Conservation (phyloP, 2,329 filamentous ascomycete species). For the Chalara sp. region DNA sequence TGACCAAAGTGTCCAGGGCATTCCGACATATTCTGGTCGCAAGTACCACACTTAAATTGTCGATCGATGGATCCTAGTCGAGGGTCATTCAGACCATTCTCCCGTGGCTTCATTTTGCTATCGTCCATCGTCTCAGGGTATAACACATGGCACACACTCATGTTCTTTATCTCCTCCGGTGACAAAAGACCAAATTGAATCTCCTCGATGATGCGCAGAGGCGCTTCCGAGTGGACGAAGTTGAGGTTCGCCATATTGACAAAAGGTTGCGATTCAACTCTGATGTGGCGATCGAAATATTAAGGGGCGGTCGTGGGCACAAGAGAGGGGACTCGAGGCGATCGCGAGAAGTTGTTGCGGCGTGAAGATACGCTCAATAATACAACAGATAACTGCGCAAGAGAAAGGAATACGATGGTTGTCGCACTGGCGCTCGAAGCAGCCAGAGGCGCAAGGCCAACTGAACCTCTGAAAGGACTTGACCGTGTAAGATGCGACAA, state of each 20-base stretch:
- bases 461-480: slow-evolving; percentile 15
- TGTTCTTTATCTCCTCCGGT: slow-evolving; percentile 97
- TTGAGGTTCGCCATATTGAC: slow-evolving; percentile 82
- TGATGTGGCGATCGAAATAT: slow-evolving; percentile 10
- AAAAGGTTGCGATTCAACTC: slow-evolving; percentile 8
- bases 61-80: slow-evolving; percentile 94
- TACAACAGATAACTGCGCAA: slow-evolving; percentile 11
- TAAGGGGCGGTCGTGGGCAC: slow-evolving; percentile 11
- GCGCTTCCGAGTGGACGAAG: slow-evolving; percentile 88
- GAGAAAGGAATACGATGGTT: slow-evolving; percentile 8
- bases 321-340: slow-evolving; percentile 17
- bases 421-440: slow-evolving; percentile 25
- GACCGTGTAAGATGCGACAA: slow-evolving; percentile 18
- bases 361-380: slow-evolving; percentile 11
- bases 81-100: slow-evolving; percentile 90
- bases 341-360: slow-evolving; percentile 7
- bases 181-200: slow-evolving; percentile 98
- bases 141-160: slow-evolving; percentile 93
- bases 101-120: slow-evolving; percentile 80
- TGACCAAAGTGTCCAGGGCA: slow-evolving; percentile 98
- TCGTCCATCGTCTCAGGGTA: slow-evolving; percentile 99
- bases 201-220: slow-evolving; percentile 95
- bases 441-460: slow-evolving; percentile 25
- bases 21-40: slow-evolving; percentile 89
- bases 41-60: slow-evolving; percentile 92